Conservation (phyloP, 31 red algal species). For the Endocladia muricata region DNA sequence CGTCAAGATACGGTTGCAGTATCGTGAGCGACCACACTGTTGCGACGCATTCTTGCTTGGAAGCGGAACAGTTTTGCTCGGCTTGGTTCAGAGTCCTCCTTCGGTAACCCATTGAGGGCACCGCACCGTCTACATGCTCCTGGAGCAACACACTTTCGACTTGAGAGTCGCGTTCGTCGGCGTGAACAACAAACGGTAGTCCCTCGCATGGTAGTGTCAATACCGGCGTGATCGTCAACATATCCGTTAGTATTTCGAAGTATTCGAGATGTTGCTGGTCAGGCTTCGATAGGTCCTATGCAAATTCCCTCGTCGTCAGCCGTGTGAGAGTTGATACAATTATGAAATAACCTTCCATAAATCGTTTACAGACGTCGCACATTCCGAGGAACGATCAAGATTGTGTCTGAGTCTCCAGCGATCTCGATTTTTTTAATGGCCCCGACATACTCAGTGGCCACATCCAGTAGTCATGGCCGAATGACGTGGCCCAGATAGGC, state of each 20-base stretch:
- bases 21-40: conserved; percentile 18
- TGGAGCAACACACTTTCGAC: conserved; percentile 6
- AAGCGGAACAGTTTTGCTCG: conserved; percentile 22
- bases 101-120: neutral
- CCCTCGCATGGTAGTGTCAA: neutral
- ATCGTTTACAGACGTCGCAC: neutral
- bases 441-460: too few species aligned
- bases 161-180: neutral
- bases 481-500: neutral
- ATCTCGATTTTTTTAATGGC: too few species aligned
- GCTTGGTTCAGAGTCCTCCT: conserved; percentile 6
- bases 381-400: too few species aligned
- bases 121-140: neutral
- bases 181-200: neutral
- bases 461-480: neutral
- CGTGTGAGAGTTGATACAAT: neutral
- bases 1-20: conserved; percentile 5
- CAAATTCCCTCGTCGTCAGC: neutral
- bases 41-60: conserved; percentile 30
- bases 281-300: neutral
- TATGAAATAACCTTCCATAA: neutral
- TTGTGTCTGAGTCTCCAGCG: too few species aligned
- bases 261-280: neutral
- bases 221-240: neutral
- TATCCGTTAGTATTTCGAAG: neutral